Percentiles rank a stretch among this genome's conserved stretches.
These are phyloP conservation scores for Cryomyces antarcticus DNA, from an alignment of 495 filamentous ascomycete species.

Conservation along the genomic window DNA sequence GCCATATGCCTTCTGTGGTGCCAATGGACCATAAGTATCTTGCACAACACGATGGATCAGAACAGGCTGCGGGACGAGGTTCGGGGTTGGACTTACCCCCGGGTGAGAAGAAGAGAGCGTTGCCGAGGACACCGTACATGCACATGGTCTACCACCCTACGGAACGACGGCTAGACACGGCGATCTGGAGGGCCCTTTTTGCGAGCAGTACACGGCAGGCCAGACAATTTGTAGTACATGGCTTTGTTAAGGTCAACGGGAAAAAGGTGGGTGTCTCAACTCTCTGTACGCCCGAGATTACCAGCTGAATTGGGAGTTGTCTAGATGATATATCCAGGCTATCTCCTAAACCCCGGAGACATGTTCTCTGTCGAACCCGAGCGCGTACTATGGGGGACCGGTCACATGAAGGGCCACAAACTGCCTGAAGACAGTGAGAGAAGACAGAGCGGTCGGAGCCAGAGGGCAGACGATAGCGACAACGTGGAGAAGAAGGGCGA, in stretches of 20 bases:
- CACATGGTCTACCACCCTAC: conserved; percentile 81
- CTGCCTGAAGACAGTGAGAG: conserved; percentile 33
- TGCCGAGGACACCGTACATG: conserved; percentile 53
- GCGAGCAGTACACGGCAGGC: conserved; percentile 89
- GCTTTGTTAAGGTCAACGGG: conserved; percentile 85
- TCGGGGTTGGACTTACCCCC: conserved; percentile 31
- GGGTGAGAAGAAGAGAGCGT: conserved; percentile 3
- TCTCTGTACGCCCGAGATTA: not conserved
- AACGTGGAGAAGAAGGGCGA: conserved; percentile 11
- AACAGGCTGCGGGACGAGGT: conserved; percentile 61
- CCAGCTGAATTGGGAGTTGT: not conserved
- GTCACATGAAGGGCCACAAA: conserved; percentile 11
- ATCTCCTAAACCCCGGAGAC: conserved; percentile 91
- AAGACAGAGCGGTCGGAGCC: conserved; percentile 19
- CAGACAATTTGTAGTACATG: conserved; percentile 82
- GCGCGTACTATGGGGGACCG: conserved; percentile 71
- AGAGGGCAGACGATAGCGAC: conserved; percentile 10
- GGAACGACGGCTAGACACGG: conserved; percentile 77
- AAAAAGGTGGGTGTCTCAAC: conserved; percentile 45
- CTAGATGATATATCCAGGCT: conserved; percentile 81
- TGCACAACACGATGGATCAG: conserved; percentile 59
- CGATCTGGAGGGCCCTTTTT: conserved; percentile 81
- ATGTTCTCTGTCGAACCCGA: conserved; percentile 91
- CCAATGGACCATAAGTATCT: conserved; percentile 65
- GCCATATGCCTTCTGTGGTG: conserved; percentile 54